Percentiles rank a stretch among this genome's conserved stretches.
Conservation (phyloP, 2,329 filamentous ascomycete species). For the Fusarium praegraminearum region DNA sequence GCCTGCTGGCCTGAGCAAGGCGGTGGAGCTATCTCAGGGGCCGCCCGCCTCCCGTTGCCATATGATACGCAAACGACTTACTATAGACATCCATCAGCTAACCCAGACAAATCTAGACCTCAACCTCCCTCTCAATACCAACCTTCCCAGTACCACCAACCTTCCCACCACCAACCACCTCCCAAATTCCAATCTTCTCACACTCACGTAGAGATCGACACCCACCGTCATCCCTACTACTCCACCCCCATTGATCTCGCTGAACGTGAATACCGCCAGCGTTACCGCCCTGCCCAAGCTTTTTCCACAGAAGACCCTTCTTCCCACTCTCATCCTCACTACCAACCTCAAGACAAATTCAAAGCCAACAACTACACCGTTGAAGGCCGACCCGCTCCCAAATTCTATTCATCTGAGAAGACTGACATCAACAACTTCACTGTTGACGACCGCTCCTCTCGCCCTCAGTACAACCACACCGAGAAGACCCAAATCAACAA, state of each 20-base stretch:
- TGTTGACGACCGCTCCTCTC: conserved; percentile 44
- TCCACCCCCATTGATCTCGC: conserved; percentile 70
- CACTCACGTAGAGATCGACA: conserved; percentile 74
- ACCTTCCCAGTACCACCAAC: conserved; percentile 54
- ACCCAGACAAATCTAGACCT: conserved; percentile 51
- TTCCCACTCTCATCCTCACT: conserved; percentile 52
- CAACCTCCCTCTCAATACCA: conserved; percentile 58
- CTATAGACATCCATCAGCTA: conserved; percentile 49
- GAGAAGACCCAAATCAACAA: conserved; percentile 38
- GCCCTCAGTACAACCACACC: conserved; percentile 29
- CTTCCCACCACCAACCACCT: conserved; percentile 54
- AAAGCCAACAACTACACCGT: conserved; percentile 44
- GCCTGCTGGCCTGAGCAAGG: conserved; percentile 45
- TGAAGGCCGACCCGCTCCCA: conserved; percentile 40
- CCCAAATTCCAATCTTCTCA: conserved; percentile 65
- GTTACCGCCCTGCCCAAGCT: conserved; percentile 63
- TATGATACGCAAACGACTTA: conserved; percentile 50
- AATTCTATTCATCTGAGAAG: conserved; percentile 41
- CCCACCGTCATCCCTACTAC: conserved; percentile 60
- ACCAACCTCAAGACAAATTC: conserved; percentile 43
- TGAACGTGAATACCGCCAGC: conserved; percentile 75
- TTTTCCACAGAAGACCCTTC: conserved; percentile 52
- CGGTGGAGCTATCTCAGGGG: conserved; percentile 46
- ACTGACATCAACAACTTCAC: conserved; percentile 49
- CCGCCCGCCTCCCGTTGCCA: conserved; percentile 46